Base-by-base conservation (phyloP, 2,329 filamentous ascomycete genomes). In the Mycosphaerelloides madeirae region DNA sequence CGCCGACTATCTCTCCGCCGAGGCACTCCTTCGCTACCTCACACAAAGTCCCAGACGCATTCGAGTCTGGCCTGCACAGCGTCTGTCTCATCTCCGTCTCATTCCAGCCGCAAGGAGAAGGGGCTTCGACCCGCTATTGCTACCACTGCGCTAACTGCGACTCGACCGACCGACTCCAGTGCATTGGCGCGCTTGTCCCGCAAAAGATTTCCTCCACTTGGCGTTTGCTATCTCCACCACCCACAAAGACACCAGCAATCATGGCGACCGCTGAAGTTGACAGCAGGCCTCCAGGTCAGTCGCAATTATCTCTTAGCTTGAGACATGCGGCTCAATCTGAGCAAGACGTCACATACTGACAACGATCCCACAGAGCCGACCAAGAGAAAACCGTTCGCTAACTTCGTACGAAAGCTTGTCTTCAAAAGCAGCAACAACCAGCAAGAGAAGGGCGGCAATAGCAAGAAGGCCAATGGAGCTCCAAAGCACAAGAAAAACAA, bases 371-470 rank as follows among this genome's bases (percentile, higher is more conserved):
- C 68, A 89, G 85, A 89, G 66, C 75, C 82, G 61, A 79, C 78
- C 58, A 85, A 88, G 54, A 84, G 89, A 58, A 82, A 87, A 53
- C 91, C 90, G 18, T 97, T 97, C 64, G 80, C 90, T 36, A 87
- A 83, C 56, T 94, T 91, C 85, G 88, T 98, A 74, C 95, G 90
- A 75, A 90, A 90, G 62, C 79, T 97, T 45, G 83, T 89, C 50
- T 91, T 95, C 69, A 96, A 95, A 67, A 85, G 83, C 25, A 80
- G 78, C 52, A 48, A 55, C 3, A 49, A 45, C 20, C 39, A 46
- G 44, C 53, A 66, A 42, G 64, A 64, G 50, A 73, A 72, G 61
- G 70, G 9, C 3, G 15, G 15, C 28, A 45, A 72, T 57, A 52
- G 48, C 35, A 52, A 54, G 35, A 53, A 55, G 38, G 32, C 42